phyloP scores from a whole-genome alignment of 2,329 filamentous ascomycete genomes.

The Beauveria brongniartii region DNA sequence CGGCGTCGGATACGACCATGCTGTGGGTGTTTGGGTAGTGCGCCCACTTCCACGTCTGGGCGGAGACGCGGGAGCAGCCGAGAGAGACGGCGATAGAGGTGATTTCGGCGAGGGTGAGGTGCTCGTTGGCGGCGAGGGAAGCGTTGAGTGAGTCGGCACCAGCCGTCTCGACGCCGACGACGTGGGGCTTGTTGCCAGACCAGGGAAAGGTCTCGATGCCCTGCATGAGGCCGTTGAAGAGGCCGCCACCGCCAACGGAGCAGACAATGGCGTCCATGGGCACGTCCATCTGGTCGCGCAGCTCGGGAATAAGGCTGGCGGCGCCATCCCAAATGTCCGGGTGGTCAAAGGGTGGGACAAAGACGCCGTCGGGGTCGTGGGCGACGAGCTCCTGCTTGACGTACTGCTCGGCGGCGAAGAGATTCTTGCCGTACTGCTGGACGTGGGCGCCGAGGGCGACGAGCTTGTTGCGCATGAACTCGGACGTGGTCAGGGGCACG shows the following conservation, averaged over 20 bases:
- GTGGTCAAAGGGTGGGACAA: constrained; percentile 64
- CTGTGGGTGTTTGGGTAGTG: constrained; percentile 31
- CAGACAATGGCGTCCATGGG: constrained; percentile 65
- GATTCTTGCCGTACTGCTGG: constrained; percentile 58
- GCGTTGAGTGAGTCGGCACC: constrained; percentile 64
- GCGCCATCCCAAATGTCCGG: constrained; percentile 60
- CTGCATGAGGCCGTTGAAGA: constrained; percentile 68
- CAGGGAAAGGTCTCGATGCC: constrained; percentile 47
- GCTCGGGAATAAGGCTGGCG: constrained; percentile 47
- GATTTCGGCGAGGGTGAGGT: constrained; percentile 61
- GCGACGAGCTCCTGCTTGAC: constrained; percentile 51
- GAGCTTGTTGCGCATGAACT: constrained; percentile 65
- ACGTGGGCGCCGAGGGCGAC: constrained; percentile 60
- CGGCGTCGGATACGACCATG: constrained; percentile 40
- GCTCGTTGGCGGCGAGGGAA: constrained; percentile 46
- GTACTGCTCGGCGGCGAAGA: constrained; percentile 61
- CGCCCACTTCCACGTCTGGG: constrained; percentile 59
- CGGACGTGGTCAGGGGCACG: constrained; percentile 57
- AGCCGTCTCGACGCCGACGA: constrained; percentile 68
- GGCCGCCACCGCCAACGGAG: constrained; percentile 71
- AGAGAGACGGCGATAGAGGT: constrained; percentile 69
- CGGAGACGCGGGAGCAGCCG: constrained; percentile 64
- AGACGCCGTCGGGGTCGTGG: constrained; percentile 46
- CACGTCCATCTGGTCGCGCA: constrained; percentile 31
- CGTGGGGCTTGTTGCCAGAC: constrained; percentile 31